These are phyloP conservation scores for Prunus mira DNA, from an alignment of 306 rosid genomes.

Conservation along the genomic window DNA sequence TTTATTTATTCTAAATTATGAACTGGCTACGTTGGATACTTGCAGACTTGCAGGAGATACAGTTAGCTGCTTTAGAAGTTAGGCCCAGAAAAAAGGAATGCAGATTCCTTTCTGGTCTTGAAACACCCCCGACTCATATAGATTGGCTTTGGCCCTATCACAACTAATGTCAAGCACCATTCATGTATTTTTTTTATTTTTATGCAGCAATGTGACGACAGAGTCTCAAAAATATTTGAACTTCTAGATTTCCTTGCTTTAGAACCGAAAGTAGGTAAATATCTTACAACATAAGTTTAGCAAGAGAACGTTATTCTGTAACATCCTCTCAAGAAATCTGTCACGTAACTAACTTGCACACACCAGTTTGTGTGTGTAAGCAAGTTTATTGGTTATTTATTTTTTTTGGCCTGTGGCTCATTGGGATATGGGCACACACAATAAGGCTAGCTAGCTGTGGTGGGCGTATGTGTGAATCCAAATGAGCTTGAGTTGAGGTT, in stretches of 20 bases:
- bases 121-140: background rate
- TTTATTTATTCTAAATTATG: background rate
- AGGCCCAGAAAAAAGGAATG: background rate
- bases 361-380: background rate
- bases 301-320: background rate
- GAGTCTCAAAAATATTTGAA: background rate
- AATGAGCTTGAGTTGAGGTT: background rate
- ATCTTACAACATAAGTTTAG: background rate
- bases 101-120: slow-evolving; percentile 6
- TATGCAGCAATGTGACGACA: background rate
- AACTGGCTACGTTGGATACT: background rate
- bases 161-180: slow-evolving; percentile 2
- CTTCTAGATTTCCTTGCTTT: background rate
- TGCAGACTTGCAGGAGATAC: background rate
- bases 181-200: background rate
- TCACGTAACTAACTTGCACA: background rate
- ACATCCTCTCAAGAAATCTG: background rate
- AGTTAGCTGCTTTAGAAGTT: background rate
- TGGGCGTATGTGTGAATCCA: background rate
- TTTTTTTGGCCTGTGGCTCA: background rate
- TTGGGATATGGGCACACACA: background rate
- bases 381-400: background rate
- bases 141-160: background rate
- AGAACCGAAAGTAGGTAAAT: background rate
- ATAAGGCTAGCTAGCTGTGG: background rate